Base-by-base conservation (phyloP, 208 protist species). In the Trypanosoma platydactyli region DNA sequence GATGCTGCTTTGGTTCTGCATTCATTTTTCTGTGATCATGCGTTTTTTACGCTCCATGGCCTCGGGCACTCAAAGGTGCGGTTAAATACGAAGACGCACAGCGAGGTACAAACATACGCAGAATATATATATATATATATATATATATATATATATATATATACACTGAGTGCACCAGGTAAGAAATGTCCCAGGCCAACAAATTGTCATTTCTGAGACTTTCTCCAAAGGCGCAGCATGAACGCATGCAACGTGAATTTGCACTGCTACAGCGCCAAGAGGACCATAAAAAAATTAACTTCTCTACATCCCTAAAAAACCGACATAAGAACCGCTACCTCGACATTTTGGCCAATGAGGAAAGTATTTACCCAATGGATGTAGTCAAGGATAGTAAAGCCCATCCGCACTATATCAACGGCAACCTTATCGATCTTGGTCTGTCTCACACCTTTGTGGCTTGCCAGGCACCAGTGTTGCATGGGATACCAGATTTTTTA, bases 341-440 rank as follows among this genome's bases (percentile, higher is more conserved):
- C 5, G 83, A 95, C 64, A 82, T 95, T 18, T 66, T 90, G 44
- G 84, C 89, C 12, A 92, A 87, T 67, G 89, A 95, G 67, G 52
- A 78, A 16, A 91, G 81, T 15, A 62, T 95, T 41, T 94, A 89
- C 33, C 88, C 88, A 16, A 64, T 68, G 15, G 22, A 15, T 4
- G 11, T n/a, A 1, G 57, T n/a, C 71, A 4, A 16, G 24, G 24
- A 22, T 9, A 9, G 15, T 12, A 24, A 9, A 12, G 6, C 22
- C 20, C 30, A 20, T 24, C 25, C 45, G 18, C 58, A 61, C 4
- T 94, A 92, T 65, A 88, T 90, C 65, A 92, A 92, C 57, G 86
- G 68, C 22, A 91, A 89, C 59, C 48, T 73, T 41, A 79, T 85
- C 16, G 68, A 79, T 22, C 53, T 81, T 62, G 69, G 56, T 16